Evolutionary conservation across 805 yeast species (phyloP), one percentile per base, ranked within the genome.

Genomic region (Pichia cabralensis): DNA sequence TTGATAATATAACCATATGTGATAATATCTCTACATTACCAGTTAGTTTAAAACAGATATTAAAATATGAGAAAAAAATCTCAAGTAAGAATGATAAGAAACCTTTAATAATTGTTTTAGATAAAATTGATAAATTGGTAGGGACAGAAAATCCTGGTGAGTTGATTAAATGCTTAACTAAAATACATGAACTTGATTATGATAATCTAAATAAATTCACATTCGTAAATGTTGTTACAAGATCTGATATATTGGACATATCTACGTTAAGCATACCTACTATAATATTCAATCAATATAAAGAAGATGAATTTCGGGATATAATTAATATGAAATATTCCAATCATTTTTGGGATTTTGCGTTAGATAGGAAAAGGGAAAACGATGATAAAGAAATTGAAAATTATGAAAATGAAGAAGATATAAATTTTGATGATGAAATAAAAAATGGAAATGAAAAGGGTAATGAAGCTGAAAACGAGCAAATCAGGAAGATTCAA

Each of bases 91-190:
- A 11, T 8, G 14, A 12, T 12, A 14, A 12, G 4, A 53, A 52
- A 8, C 68, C 60, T 4, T 64, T 67, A 29, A 60, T 70, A 8
- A 46, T 71, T 28, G 67, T 71, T 2, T 49, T 71, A 10, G 76
- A 71, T 43, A 48, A 63, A 5, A 51, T 71, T 13, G 77, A 71
- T 45, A 31, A 40, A 15, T 34, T 56, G 14, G 63, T 61, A 26
- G 61, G 67, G 21, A 30, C 26, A 12, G 52, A 52, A 20, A 41
- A 44, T 22, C 56, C 63, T 0, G 53, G 57, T n/a, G 67, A 60
- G 13, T 40, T 70, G 14, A 55, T 64, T 29, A 44, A 56, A 15
- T 60, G 67, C 1, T 60, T 71, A 36, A 43, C 63, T 1, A 50
- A 58, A 39, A 42, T 71, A n/a, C 62, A 64, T 35, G 76, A 71